Percentiles rank a stretch among this genome's conserved stretches.
phyloP scores from a whole-genome alignment of 176 grass and related monocot species.

The Dactylis glomerata region DNA sequence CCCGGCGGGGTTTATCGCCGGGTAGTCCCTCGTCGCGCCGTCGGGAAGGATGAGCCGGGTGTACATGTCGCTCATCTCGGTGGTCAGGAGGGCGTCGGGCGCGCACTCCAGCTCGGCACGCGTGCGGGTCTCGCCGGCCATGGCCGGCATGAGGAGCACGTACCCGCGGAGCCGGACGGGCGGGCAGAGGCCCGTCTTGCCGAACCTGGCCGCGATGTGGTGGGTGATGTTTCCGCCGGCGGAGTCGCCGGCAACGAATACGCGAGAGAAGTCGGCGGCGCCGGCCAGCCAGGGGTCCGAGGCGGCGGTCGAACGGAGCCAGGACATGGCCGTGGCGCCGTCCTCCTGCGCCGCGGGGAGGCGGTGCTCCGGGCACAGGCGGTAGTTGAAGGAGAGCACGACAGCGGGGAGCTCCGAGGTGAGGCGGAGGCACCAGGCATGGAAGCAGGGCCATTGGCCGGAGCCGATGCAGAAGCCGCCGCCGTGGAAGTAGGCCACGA shows the following conservation, averaged over 20 bases:
- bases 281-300: conserved; percentile 47
- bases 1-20: conserved; percentile 24
- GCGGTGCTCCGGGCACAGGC: neutral
- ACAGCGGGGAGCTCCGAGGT: conserved; percentile 20
- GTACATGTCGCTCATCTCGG: conserved; percentile 25
- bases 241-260: conserved; percentile 55
- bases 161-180: conserved; percentile 31
- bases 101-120: conserved; percentile 38
- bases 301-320: conserved; percentile 22
- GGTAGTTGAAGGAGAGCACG: neutral
- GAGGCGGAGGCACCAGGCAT: conserved; percentile 31
- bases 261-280: conserved; percentile 37
- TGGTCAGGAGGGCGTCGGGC: conserved; percentile 5
- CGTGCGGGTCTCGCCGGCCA: conserved; percentile 25
- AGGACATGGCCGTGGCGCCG: conserved; percentile 25
- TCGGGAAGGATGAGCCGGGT: conserved; percentile 27
- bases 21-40: conserved; percentile 23
- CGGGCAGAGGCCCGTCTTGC: neutral
- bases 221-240: conserved; percentile 56
- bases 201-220: conserved; percentile 31
- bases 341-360: conserved; percentile 48
- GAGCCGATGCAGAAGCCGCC: neutral
- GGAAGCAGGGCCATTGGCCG: neutral
- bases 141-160: conserved; percentile 37
- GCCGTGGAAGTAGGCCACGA: conserved; percentile 12